These are phyloP conservation scores for Eucalyptus dawsonii DNA, from an alignment of 345 rosid species.

Conservation along the genomic window DNA sequence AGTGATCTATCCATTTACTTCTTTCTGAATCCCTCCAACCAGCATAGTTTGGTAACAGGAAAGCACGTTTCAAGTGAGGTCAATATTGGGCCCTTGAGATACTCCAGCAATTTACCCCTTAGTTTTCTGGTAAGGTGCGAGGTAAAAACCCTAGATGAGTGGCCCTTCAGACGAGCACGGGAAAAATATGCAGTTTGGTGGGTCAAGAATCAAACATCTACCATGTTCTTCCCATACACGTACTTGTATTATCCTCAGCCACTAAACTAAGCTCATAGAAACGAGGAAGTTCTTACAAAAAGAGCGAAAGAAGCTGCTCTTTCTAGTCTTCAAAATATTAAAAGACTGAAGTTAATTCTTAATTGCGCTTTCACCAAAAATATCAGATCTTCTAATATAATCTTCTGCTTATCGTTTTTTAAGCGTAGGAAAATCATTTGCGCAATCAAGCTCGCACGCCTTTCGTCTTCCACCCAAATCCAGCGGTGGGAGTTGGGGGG, in stretches of 20 bases:
- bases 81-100: neutral
- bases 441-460: neutral
- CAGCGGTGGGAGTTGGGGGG: neutral
- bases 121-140: neutral
- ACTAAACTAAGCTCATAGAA: neutral
- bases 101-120: neutral
- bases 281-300: neutral
- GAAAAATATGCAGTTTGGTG: neutral
- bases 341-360: neutral
- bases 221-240: neutral
- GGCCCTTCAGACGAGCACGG: neutral
- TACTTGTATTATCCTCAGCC: neutral
- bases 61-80: neutral
- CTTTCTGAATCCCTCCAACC: neutral
- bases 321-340: neutral
- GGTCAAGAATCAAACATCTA: neutral
- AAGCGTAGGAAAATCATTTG: neutral
- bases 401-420: neutral
- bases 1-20: neutral
- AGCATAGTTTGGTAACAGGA: neutral
- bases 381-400: neutral
- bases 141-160: neutral
- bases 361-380: neutral
- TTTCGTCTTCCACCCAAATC: neutral
- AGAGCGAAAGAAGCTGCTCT: neutral